Evolutionary conservation across 2,329 filamentous ascomycete species (phyloP), one percentile per base, ranked within the genome.

Genomic region (Aspergillus flavus): DNA sequence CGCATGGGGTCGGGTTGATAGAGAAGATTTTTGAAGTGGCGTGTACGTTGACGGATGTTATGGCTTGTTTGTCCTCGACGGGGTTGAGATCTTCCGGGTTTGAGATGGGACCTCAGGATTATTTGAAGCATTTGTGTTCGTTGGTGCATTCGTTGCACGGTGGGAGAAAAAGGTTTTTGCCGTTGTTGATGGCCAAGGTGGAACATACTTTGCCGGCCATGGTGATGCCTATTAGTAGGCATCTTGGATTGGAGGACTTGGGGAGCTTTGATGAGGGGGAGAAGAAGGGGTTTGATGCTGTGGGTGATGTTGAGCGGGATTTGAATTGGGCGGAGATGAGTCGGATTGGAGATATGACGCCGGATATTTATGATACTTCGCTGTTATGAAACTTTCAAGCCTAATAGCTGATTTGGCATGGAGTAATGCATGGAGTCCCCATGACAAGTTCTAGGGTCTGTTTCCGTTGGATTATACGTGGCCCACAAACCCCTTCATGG

Each of bases 21-120:
- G 91, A 94, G 73, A 94, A 94, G 74, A 80, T 96, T 14, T 86
- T 95, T 69, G 90, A 94, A 68, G 86, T 94, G 41, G 88, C 91
- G 14, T 90, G 86, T 74, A 88, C 89, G 19, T 82, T 95, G 65
- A 89, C 86, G 9, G 91, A 94, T 66, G 88, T 92, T 26, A 87
- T 96, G 61, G 84, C 89, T 10, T 86, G 82, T 69, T 83, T 86
- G 5, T 83, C 84, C 1, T 82, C 89, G 57, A 86, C 89, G 57
- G 86, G 87, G 1, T 79, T 86, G 0, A 84, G 86, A 3, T 81
- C 86, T 2, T 84, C 86, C 45, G 85, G 86, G 1, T 93, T 92
- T 73, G 82, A 85, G 26, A 76, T 86, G 43, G 88, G 89, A 0
- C 91, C 92, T 3, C 88, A 88, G 41, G 91, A 94, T 71, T 89